Conservation (phyloP, 768 basidiomycete genomes). For the Suillus weaverae region DNA sequence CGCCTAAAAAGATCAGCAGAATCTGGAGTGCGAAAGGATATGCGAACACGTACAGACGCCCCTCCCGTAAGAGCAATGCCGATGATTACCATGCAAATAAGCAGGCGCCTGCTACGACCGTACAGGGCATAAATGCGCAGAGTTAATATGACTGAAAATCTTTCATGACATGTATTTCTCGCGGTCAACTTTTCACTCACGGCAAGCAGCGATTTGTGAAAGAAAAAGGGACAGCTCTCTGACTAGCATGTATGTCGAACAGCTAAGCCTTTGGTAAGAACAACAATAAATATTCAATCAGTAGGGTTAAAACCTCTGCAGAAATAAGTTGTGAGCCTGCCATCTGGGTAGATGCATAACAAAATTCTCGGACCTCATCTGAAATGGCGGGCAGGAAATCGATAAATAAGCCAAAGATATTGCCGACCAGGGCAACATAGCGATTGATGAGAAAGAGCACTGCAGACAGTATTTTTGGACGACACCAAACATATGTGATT, state of each 20-base stretch:
- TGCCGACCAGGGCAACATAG: slow-evolving; percentile 46
- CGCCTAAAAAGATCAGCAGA: slow-evolving; percentile 36
- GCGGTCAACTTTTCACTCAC: slow-evolving; percentile 31
- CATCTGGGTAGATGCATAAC: background rate
- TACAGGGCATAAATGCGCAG: slow-evolving; percentile 54
- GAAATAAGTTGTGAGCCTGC: background rate
- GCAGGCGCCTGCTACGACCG: slow-evolving; percentile 37
- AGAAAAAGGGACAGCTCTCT: slow-evolving; percentile 43
- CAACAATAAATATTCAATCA: background rate
- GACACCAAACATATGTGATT: slow-evolving; percentile 45
- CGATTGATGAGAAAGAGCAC: slow-evolving; percentile 51
- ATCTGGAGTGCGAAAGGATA: background rate
- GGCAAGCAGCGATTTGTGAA: slow-evolving; percentile 46
- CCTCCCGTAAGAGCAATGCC: slow-evolving; percentile 33
- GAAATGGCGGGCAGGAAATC: slow-evolving; percentile 21
- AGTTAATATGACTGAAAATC: slow-evolving; percentile 39
- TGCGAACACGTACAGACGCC: slow-evolving; percentile 35
- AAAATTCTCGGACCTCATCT: background rate
- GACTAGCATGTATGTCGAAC: slow-evolving; percentile 37
- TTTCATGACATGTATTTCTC: background rate
- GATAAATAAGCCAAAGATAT: slow-evolving; percentile 31
- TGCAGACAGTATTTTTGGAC: slow-evolving; percentile 38
- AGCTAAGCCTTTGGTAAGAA: slow-evolving; percentile 31
- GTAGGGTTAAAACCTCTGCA: slow-evolving; percentile 9
- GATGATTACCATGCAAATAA: slow-evolving; percentile 36